phyloP scores from a whole-genome alignment of 306 rosid genomes.

The Acacia confusa region DNA sequence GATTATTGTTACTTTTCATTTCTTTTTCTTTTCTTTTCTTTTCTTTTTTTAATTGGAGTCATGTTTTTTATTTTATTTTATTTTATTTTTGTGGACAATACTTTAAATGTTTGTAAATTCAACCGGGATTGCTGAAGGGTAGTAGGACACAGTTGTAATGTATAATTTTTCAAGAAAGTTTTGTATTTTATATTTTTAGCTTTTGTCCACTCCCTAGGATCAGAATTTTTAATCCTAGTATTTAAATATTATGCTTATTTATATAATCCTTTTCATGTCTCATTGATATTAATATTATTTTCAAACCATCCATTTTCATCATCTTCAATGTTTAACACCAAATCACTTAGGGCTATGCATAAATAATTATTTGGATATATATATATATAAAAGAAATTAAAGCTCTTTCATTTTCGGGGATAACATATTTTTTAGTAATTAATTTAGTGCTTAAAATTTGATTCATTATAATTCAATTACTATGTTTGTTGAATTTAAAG shows the following conservation, averaged over 20 bases:
- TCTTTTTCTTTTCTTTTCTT: neutral
- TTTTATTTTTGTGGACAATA: neutral
- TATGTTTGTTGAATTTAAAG: no score
- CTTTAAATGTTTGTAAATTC: conserved; percentile 11
- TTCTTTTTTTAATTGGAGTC: neutral
- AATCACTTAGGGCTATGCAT: neutral
- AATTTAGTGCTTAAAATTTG: no score
- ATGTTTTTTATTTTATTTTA: neutral
- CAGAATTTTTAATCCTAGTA: neutral
- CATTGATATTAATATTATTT: no score
- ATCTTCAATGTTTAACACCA: neutral
- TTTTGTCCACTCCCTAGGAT: neutral
- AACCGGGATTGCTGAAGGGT: neutral
- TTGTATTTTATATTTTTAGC: neutral
- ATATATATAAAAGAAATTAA: neutral
- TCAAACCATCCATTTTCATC: neutral
- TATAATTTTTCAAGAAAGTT: neutral
- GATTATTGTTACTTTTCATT: neutral
- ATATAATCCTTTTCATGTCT: no score
- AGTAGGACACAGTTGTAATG: neutral
- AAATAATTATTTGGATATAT: neutral
- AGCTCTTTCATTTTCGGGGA: neutral
- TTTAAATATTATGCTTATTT: neutral
- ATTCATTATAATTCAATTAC: no score
- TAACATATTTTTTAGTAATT: no score